Conservation (phyloP, 768 basidiomycete genomes). For the Dictyophora rubrovolvata region DNA sequence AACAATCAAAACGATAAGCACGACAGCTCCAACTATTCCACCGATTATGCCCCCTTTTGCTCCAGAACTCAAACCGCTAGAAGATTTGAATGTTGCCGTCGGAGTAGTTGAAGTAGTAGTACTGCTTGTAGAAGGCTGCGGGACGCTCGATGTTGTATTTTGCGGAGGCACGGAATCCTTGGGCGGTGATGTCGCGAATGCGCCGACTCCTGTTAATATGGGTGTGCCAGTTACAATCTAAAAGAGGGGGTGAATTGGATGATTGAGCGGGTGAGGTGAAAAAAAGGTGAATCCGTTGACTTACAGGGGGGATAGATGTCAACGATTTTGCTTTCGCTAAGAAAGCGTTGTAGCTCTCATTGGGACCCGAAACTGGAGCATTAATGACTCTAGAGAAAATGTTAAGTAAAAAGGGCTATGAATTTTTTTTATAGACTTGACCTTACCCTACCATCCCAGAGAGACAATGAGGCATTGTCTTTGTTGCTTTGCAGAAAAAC, state of each 20-base stretch:
- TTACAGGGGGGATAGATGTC: neutral
- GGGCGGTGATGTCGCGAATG: neutral
- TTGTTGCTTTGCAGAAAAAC: conserved; percentile 8
- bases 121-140: neutral
- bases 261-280: neutral
- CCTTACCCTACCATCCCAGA: conserved; percentile 14
- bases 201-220: conserved; percentile 2
- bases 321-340: neutral
- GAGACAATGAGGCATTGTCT: conserved; percentile 9
- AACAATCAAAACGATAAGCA: neutral
- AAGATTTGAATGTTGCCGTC: neutral
- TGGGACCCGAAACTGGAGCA: neutral
- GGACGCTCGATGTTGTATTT: neutral
- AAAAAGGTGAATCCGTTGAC: neutral
- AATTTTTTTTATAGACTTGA: neutral
- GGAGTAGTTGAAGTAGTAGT: neutral
- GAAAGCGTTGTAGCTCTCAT: conserved; percentile 1
- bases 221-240: neutral
- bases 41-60: conserved; percentile 4
- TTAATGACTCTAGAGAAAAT: neutral
- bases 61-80: neutral
- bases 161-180: neutral
- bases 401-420: neutral
- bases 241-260: neutral
- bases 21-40: neutral